A percentile compares a stretch with the other conserved stretches of the same genome.
Conservation (phyloP, 257 asterid species). For the Primulina tabacum region DNA sequence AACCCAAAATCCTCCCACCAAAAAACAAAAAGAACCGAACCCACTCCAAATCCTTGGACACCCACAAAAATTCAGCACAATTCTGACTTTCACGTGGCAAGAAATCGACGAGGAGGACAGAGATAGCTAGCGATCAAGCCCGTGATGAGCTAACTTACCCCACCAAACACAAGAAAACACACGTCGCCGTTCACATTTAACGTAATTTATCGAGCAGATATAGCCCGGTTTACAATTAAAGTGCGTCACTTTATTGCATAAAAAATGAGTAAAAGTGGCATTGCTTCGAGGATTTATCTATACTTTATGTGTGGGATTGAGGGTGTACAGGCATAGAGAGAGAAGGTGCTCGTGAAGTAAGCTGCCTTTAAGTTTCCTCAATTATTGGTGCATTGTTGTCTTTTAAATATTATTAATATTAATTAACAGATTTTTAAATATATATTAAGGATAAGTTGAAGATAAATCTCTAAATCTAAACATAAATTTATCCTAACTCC, state of each 20-base stretch:
- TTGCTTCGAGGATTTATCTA: slow-evolving; percentile 14
- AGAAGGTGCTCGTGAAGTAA: slow-evolving; percentile 46
- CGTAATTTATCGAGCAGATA: slow-evolving; percentile 32
- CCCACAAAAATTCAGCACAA: slow-evolving; percentile 1
- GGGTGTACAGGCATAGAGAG: slow-evolving; percentile 15
- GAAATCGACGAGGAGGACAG: slow-evolving; percentile 26
- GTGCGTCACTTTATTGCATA: slow-evolving; percentile 34
- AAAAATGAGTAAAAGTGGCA: slow-evolving; percentile 5
- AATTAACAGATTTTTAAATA: too few species aligned
- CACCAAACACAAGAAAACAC: slow-evolving; percentile 13
- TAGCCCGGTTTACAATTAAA: slow-evolving; percentile 24
- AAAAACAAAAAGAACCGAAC: slow-evolving; percentile 4
- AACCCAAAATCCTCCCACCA: slow-evolving; percentile 12
- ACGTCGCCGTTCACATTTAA: slow-evolving; percentile 28
- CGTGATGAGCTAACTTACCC: slow-evolving; percentile 56
- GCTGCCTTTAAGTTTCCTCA: slow-evolving; percentile 20
- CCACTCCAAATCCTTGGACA: background rate
- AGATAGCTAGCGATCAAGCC: slow-evolving; percentile 36
- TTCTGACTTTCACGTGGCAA: slow-evolving; percentile 36
- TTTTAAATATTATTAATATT: background rate
- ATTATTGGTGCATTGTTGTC: slow-evolving; percentile 30
- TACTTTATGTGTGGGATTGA: slow-evolving; percentile 26
- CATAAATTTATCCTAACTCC: too few species aligned
- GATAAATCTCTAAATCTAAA: too few species aligned
- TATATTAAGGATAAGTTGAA: too few species aligned